phyloP scores from a whole-genome alignment of 1,284 basidiomycete genomes.

The Melampsora americana region DNA sequence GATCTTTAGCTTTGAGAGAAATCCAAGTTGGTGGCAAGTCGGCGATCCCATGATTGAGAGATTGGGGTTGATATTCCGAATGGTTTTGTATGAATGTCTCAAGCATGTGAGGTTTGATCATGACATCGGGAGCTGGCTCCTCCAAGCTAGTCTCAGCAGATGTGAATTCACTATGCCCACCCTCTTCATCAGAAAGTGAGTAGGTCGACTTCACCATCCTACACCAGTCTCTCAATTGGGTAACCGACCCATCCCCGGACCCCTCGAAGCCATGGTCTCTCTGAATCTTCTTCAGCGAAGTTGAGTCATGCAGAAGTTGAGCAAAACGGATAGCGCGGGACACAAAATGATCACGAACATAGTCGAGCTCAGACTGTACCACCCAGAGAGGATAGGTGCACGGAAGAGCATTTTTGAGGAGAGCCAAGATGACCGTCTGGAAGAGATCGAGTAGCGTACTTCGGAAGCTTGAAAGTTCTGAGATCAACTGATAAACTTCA shows the following conservation, averaged over 20 bases:
- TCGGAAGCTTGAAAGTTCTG: conserved; percentile 12
- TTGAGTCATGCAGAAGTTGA: neutral
- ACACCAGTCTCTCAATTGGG: conserved; percentile 11
- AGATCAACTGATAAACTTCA: conserved; percentile 20
- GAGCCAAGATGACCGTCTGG: conserved; percentile 16
- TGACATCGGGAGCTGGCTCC: conserved; percentile 12
- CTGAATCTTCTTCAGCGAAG: conserved; percentile 12
- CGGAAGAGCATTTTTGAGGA: conserved; percentile 20
- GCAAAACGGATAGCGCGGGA: conserved; percentile 17
- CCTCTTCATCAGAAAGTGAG: neutral
- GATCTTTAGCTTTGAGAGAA: too few species aligned
- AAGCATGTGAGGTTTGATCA: too few species aligned
- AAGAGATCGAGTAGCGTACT: conserved; percentile 28
- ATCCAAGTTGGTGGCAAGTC: too few species aligned
- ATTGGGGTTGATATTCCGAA: too few species aligned
- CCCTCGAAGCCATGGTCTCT: neutral
- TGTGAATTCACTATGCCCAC: conserved; percentile 9
- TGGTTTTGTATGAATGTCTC: too few species aligned
- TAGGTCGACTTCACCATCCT: neutral
- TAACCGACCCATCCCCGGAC: neutral
- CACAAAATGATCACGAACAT: conserved; percentile 3
- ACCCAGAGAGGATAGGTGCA: conserved; percentile 24
- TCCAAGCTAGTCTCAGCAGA: conserved; percentile 31
- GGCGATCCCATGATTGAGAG: too few species aligned
- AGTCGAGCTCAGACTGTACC: conserved; percentile 17